Percentiles rank a stretch among this genome's conserved stretches.
These are phyloP conservation scores for Chlorella vulgaris DNA, from an alignment of 139 green algal genomes.

Conservation along the genomic window DNA sequence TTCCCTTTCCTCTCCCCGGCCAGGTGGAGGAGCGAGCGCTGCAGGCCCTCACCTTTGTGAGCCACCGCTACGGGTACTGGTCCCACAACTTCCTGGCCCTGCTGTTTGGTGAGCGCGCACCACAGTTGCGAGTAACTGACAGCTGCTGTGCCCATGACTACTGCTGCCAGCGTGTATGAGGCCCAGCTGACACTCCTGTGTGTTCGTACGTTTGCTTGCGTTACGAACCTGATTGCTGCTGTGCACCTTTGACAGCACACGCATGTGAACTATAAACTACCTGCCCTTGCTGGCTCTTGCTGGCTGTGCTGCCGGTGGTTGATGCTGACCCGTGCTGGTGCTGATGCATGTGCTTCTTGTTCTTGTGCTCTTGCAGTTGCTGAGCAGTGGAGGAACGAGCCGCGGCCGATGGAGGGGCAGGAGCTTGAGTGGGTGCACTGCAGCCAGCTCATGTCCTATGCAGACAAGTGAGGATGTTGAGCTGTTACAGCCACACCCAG, in stretches of 20 bases:
- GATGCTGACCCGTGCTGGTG: not conserved
- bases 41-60: slow-evolving; percentile 26
- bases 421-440: slow-evolving; percentile 16
- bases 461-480: not conserved
- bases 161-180: not conserved
- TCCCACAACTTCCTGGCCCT: slow-evolving; percentile 29
- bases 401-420: slow-evolving; percentile 15
- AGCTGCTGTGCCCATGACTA: not conserved
- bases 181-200: no score
- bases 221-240: no score
- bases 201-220: no score
- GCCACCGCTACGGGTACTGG: slow-evolving; percentile 14
- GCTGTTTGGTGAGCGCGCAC: slow-evolving; percentile 21
- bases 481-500: not conserved
- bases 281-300: no score
- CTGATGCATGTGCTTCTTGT: not conserved
- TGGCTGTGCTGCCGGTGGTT: not conserved
- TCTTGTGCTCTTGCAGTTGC: not conserved
- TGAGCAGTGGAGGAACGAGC: slow-evolving; percentile 20
- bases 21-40: slow-evolving; percentile 20
- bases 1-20: no score
- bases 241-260: no score
- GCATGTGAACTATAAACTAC: no score
- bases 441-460: slow-evolving; percentile 19
- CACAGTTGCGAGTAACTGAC: not conserved